Conservation (phyloP, 1,284 basidiomycete genomes). For the Thecaphora thlaspeos region DNA sequence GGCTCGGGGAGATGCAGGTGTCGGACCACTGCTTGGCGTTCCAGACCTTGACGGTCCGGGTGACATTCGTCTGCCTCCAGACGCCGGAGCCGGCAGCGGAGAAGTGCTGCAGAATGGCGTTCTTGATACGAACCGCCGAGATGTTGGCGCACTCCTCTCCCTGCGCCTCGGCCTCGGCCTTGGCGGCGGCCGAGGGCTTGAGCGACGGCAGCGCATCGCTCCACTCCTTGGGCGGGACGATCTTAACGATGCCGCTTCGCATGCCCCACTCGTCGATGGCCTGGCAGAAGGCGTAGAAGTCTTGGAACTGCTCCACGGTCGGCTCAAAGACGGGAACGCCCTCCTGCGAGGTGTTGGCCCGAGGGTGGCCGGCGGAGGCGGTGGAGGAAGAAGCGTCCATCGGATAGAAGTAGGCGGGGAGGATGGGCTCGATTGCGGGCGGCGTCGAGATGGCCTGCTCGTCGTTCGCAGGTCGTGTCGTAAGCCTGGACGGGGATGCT, state of each 20-base stretch:
- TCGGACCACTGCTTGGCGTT: slow-evolving; percentile 57
- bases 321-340: slow-evolving; percentile 56
- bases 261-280: slow-evolving; percentile 56
- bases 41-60: slow-evolving; percentile 47
- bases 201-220: slow-evolving; percentile 43
- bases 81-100: slow-evolving; percentile 49
- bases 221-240: slow-evolving; percentile 54
- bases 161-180: slow-evolving; percentile 3
- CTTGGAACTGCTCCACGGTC: slow-evolving; percentile 52
- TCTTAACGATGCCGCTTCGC: slow-evolving; percentile 54
- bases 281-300: slow-evolving; percentile 54
- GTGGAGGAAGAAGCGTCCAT: slow-evolving; percentile 7
- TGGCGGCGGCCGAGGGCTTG: slow-evolving; percentile 7
- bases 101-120: slow-evolving; percentile 55
- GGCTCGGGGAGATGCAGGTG: slow-evolving; percentile 27
- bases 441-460: neutral
- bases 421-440: slow-evolving; percentile 27
- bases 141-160: slow-evolving; percentile 21
- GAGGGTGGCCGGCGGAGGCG: neutral
- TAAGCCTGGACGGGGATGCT: too few species aligned
- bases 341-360: slow-evolving; percentile 16
- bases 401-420: slow-evolving; percentile 52
- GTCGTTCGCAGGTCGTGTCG: neutral
- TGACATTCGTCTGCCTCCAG: slow-evolving; percentile 55
- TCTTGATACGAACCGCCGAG: slow-evolving; percentile 48